phyloP scores from a whole-genome alignment of 2,329 filamentous ascomycete genomes.

The Orbilia brochopaga region DNA sequence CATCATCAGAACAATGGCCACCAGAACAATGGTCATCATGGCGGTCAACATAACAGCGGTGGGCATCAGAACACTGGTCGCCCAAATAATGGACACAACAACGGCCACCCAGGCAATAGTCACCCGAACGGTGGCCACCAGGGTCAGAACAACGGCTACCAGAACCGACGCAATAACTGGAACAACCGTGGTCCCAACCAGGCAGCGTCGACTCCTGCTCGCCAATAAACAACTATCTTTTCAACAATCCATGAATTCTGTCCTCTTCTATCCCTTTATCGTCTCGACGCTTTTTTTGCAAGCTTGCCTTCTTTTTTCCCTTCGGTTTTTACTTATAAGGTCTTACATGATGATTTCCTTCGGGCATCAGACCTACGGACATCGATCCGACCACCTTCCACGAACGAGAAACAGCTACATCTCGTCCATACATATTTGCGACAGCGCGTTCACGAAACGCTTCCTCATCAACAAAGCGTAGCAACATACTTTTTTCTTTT shows the following conservation, averaged over 20 bases:
- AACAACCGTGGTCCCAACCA: constrained; percentile 9
- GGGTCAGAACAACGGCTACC: constrained; percentile 8
- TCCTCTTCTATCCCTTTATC: not conserved
- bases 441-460: not conserved
- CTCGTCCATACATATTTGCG: not conserved
- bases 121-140: not conserved
- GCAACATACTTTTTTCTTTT: not conserved
- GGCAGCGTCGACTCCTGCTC: not conserved
- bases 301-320: not conserved
- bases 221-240: not conserved
- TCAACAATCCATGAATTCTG: not conserved
- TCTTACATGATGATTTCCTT: not conserved
- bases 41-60: too few species aligned
- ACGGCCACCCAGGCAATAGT: constrained; percentile 7
- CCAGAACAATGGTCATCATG: not conserved
- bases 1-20: constrained; percentile 10
- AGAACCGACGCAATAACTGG: constrained; percentile 7
- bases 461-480: not conserved
- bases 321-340: not conserved
- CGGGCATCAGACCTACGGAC: not conserved
- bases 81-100: constrained; percentile 3
- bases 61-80: constrained; percentile 6
- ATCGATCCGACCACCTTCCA: not conserved
- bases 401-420: not conserved
- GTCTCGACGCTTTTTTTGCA: not conserved